Percentiles rank a stretch among this genome's conserved stretches.
Conservation (phyloP, 768 basidiomycete species). For the Clitopilus hobsonii region DNA sequence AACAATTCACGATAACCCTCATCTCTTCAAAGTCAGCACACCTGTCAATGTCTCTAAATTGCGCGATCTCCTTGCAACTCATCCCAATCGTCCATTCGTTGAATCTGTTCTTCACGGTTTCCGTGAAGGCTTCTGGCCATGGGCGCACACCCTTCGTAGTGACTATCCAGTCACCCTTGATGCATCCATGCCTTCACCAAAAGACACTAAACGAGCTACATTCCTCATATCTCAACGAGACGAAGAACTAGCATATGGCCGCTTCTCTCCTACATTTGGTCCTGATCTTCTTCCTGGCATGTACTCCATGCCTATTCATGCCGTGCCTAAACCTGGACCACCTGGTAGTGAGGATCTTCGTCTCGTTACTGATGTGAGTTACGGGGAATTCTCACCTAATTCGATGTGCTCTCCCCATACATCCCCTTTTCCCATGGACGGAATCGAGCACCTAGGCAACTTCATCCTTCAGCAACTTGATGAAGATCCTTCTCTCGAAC, state of each 20-base stretch:
- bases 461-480: conserved; percentile 9
- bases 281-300: conserved; percentile 35
- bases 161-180: conserved; percentile 20
- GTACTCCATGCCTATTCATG: conserved; percentile 32
- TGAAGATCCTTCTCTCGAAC: conserved; percentile 4
- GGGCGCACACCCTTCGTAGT: conserved; percentile 18
- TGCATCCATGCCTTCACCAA: conserved; percentile 13
- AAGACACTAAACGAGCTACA: conserved; percentile 9
- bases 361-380: conserved; percentile 34
- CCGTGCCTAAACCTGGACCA: conserved; percentile 27
- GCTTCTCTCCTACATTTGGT: conserved; percentile 27
- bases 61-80: conserved; percentile 18
- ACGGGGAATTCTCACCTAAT: conserved; percentile 29
- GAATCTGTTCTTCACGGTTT: conserved; percentile 24
- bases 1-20: conserved; percentile 18
- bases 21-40: conserved; percentile 30
- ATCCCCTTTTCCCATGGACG: conserved; percentile 25
- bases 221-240: conserved; percentile 25
- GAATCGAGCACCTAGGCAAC: conserved; percentile 23
- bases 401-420: conserved; percentile 24
- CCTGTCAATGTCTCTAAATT: conserved; percentile 30
- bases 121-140: conserved; percentile 42
- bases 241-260: conserved; percentile 15
- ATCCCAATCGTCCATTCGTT: conserved; percentile 35
- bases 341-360: conserved; percentile 23